Conservation (phyloP, 441 rosid species). For the Eruca vesicaria region DNA sequence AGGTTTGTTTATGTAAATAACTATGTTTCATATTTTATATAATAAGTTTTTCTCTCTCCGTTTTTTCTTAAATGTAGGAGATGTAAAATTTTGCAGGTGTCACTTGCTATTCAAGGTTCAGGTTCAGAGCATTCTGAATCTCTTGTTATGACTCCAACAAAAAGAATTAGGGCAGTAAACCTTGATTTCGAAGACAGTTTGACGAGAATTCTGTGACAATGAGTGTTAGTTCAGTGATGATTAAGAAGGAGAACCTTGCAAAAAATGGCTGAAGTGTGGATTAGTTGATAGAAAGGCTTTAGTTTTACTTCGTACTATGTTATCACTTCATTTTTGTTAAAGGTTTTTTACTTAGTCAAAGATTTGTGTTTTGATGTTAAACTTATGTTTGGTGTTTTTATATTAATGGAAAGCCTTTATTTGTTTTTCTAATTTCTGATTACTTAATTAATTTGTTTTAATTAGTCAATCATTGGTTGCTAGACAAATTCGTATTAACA, state of each 20-base stretch:
- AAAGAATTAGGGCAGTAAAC: background rate
- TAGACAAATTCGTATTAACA: too few relatives aligned
- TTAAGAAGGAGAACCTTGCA: background rate
- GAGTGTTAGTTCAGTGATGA: background rate
- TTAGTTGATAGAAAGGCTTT: background rate
- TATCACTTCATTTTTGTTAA: too few relatives aligned
- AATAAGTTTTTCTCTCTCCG: background rate
- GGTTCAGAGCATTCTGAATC: background rate
- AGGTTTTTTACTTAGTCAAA: background rate
- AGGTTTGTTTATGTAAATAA: background rate
- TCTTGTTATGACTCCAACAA: background rate
- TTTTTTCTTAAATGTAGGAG: too few relatives aligned
- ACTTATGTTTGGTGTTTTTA: background rate
- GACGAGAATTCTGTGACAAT: background rate
- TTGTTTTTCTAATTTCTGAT: too few relatives aligned
- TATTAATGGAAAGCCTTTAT: background rate
- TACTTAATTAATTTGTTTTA: too few relatives aligned
- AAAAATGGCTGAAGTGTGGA: background rate
- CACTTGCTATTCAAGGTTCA: background rate
- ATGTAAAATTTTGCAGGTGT: background rate
- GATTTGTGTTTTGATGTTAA: background rate
- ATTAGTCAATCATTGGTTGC: too few relatives aligned
- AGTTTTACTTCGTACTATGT: background rate
- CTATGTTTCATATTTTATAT: too few relatives aligned
- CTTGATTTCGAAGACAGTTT: background rate